These are phyloP conservation scores for Angomonas ambiguus DNA, from an alignment of 208 protist genomes.

Conservation along the genomic window DNA sequence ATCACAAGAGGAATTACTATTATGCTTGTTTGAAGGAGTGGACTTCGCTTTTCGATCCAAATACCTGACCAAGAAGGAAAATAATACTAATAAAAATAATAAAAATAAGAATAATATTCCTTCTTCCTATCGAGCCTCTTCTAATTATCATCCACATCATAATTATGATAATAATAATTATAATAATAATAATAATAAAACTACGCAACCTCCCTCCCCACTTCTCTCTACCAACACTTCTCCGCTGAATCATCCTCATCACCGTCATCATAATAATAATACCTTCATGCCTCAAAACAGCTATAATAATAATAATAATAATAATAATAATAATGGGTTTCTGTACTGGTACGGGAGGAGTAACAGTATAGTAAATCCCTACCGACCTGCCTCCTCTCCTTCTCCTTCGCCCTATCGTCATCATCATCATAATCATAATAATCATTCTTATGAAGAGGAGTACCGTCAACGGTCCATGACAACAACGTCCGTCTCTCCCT, in stretches of 20 bases:
- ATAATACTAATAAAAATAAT: neutral
- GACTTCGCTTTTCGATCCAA: neutral
- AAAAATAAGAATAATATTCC: too few species aligned
- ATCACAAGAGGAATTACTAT: neutral
- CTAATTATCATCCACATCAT: too few species aligned
- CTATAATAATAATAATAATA: neutral
- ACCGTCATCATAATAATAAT: neutral
- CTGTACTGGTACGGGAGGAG: too few species aligned
- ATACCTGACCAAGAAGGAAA: neutral
- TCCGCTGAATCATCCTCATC: neutral
- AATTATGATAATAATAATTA: too few species aligned
- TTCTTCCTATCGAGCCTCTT: too few species aligned
- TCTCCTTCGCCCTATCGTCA: neutral
- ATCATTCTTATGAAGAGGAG: neutral
- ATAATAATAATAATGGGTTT: constrained; percentile 1
- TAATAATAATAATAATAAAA: neutral
- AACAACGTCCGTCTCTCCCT: neutral
- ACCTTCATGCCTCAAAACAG: neutral
- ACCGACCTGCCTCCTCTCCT: too few species aligned
- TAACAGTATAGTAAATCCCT: too few species aligned
- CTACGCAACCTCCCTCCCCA: neutral
- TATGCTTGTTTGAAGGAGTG: neutral
- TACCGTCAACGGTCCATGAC: neutral
- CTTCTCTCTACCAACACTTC: neutral
- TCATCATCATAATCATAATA: neutral